Evolutionary conservation across 257 asterid genomes (phyloP), one percentile per base, ranked within the genome.

Genomic region (Ilex asprella): DNA sequence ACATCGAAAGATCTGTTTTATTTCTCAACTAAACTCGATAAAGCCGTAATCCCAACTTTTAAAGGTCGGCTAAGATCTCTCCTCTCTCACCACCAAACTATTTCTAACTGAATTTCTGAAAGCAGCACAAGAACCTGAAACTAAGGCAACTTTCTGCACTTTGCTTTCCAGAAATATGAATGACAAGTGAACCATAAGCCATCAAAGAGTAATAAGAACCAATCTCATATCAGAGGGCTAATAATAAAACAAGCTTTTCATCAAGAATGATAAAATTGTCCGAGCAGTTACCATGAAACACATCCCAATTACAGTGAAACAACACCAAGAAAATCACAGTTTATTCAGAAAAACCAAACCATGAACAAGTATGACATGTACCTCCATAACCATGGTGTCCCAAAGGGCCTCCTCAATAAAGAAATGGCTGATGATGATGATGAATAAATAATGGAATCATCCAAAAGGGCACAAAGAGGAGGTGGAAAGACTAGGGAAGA

Each of bases 351-450:
- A 35, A 35, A 35, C 5, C 41, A 4, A 35, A 8, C 41, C 41
- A 35, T 35, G 2, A 35, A 29, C 21, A 57, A 39, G 44, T 41
- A 46, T 29, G 8, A 46, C 9, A 8, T 31, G 31, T 41, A 74
- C 79, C 79, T 74, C 73, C 57, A 61, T 74, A 10, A 16, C 57
- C 51, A 61, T 41, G 63, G 39, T 59, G 70, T 53, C 27, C 10
- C 60, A 62, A 62, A 11, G 29, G 43, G 30, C 9, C 51, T 41
- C 10, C 47, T 16, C 5, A 6, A 31, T 10, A 39, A 35, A 43
- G 16, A 13, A 16, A 56, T 15, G 44, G 30, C 41, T 65, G 14
- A 44, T 56, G 2, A 31, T 15, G 35, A 63, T 55, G 32, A 43
- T 12, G 30, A 35, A 43, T 30, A 35, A 2, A 53, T 31, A 31